These are phyloP conservation scores for Botrytis squamosa DNA, from an alignment of 2,329 filamentous ascomycete species.

Conservation along the genomic window DNA sequence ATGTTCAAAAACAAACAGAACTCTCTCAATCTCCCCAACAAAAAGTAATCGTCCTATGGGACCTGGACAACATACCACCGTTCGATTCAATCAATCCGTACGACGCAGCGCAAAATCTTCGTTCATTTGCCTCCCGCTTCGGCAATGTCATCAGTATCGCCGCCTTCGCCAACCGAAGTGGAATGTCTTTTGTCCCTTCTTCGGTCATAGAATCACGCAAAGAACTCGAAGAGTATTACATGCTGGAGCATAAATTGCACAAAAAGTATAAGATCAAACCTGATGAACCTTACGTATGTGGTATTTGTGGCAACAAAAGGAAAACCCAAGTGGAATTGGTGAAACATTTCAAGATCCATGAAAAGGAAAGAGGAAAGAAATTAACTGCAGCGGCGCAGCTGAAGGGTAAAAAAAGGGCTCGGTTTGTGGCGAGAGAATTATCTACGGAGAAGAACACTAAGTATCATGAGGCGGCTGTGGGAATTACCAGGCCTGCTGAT, in stretches of 20 bases:
- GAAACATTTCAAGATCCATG: background rate
- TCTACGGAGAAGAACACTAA: background rate
- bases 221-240: background rate
- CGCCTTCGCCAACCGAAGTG: background rate
- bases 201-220: background rate
- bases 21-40: background rate
- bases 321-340: background rate
- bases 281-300: background rate
- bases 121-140: background rate
- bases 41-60: background rate
- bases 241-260: background rate
- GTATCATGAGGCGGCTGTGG: background rate
- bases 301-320: background rate
- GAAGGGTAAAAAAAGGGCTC: background rate
- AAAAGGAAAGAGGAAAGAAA: background rate
- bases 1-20: background rate
- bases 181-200: background rate
- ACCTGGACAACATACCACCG: background rate
- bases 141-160: background rate
- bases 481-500: background rate
- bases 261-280: background rate
- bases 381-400: background rate
- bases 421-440: background rate
- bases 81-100: background rate
- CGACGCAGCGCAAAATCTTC: slow-evolving; percentile 4